Base-by-base conservation (phyloP, 305 asterid genomes). In the Solanum chacoense region DNA sequence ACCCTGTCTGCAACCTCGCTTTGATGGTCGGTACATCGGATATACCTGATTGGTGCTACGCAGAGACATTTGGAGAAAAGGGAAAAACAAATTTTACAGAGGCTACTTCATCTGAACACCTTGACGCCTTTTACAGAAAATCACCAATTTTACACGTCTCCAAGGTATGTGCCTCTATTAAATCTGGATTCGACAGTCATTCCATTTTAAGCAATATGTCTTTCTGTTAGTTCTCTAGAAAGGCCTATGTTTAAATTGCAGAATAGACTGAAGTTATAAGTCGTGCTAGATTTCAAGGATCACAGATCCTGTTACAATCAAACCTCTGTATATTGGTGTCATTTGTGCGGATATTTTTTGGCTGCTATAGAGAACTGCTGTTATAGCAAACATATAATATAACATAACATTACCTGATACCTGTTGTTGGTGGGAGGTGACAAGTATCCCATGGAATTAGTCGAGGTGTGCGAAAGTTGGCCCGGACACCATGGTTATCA, bases 11-110 rank as follows among this genome's bases (percentile, higher is more conserved):
- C 94, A 96, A 95, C 95, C 90, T 97, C 29, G 94, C 97, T 80
- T 90, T 96, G 94, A 97, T 97, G 98, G 97, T 95, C 14, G 99
- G 98, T 90, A 95, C 98, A 40, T 80, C 95, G 50, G 99, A 97
- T 91, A 96, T 96, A 86, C 99, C 99, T 1, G 99, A 97, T 88
- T 97, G 99, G 99, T 93, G 97, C 87, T 97, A 90, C 91, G 93
- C 93, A 37, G 99, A 96, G 93, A 85, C 92, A 69, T 95, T 92
- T 91, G 99, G 99, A 88, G 92, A 72, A 73, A 89, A 94, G 85
- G 98, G 97, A 34, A 93, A 92, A 76, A 91, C 96, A 42, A 88
- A 50, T 34, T 95, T 79, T 89, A 94, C 98, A 1, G 99, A 96
- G 87, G 95, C 97, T 78, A 97, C 99, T 88, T 92, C 99, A 37